Conservation (phyloP, 1,139 yeast genomes). For the Lodderomyces margitis region DNA sequence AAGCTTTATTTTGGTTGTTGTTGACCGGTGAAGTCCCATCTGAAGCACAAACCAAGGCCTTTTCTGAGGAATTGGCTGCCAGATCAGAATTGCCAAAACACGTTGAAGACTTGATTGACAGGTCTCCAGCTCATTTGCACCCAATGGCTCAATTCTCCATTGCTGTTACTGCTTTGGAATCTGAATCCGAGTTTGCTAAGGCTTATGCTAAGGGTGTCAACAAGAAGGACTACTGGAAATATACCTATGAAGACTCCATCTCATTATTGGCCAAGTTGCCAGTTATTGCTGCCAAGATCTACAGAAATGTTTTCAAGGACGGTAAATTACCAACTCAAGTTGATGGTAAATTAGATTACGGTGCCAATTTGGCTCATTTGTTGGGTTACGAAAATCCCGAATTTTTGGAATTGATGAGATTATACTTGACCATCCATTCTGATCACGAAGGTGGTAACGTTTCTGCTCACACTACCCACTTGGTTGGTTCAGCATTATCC, state of each 20-base stretch:
- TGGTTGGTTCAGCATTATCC: constrained; percentile 93
- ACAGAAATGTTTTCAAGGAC: constrained; percentile 85
- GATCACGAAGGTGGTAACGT: constrained; percentile 99
- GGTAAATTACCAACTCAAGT: constrained; percentile 69
- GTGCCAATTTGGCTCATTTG: constrained; percentile 83
- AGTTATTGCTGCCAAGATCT: constrained; percentile 88
- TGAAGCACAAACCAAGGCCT: constrained; percentile 67
- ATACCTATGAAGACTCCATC: constrained; percentile 86
- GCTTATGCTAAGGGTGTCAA: constrained; percentile 88
- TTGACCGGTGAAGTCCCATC: constrained; percentile 90
- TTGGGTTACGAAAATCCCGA: constrained; percentile 78
- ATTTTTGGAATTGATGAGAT: constrained; percentile 87
- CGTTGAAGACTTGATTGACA: constrained; percentile 77
- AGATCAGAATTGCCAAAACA: constrained; percentile 84
- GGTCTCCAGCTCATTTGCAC: constrained; percentile 82
- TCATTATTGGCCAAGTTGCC: constrained; percentile 91
- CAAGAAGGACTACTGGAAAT: constrained; percentile 89
- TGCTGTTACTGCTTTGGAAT: constrained; percentile 88
- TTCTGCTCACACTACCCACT: constrained; percentile 95
- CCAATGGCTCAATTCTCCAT: constrained; percentile 98
- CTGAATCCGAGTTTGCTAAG: constrained; percentile 86
- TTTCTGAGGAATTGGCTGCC: constrained; percentile 81
- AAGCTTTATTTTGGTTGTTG: constrained; percentile 88
- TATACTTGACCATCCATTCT: constrained; percentile 91
- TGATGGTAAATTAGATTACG: constrained; percentile 80